phyloP scores from a whole-genome alignment of 176 grass and related monocot species.

The Miscanthus lutarioriparius region DNA sequence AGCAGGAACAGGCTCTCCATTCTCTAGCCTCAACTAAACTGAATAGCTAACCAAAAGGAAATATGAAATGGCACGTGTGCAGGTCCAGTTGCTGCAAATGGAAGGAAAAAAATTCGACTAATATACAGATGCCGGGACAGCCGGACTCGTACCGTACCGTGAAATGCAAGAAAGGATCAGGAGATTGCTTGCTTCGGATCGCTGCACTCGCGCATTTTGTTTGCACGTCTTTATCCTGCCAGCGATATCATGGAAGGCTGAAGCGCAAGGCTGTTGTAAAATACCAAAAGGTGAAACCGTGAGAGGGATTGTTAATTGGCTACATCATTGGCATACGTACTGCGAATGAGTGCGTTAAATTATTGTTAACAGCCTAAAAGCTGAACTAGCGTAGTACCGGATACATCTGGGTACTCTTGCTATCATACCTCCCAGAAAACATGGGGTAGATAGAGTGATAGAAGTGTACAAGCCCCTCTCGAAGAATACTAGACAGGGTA shows the following conservation, averaged over 20 bases:
- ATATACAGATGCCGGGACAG: not conserved
- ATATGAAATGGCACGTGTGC: not conserved
- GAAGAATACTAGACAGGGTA: not conserved
- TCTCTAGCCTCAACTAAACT: not conserved
- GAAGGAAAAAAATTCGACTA: not conserved
- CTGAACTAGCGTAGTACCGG: not conserved
- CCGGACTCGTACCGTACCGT: conserved; percentile 24
- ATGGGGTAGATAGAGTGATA: not conserved
- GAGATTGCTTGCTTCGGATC: conserved; percentile 41
- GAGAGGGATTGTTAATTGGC: not conserved
- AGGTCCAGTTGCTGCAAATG: not conserved
- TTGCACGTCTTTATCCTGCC: conserved; percentile 16
- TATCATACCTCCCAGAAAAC: not conserved
- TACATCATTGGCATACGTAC: conserved; percentile 11
- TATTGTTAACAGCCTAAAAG: not conserved
- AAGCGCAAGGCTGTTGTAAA: conserved; percentile 4
- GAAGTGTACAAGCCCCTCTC: not conserved
- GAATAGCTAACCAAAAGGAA: not conserved
- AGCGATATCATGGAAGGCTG: not conserved
- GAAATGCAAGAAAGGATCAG: conserved; percentile 26
- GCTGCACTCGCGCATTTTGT: conserved; percentile 25
- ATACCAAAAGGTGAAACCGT: not conserved
- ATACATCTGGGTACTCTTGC: not conserved
- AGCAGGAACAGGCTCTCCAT: not conserved
- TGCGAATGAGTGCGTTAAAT: not conserved